Conservation (phyloP, 1,284 basidiomycete species). For the Ustilago bromivora region DNA sequence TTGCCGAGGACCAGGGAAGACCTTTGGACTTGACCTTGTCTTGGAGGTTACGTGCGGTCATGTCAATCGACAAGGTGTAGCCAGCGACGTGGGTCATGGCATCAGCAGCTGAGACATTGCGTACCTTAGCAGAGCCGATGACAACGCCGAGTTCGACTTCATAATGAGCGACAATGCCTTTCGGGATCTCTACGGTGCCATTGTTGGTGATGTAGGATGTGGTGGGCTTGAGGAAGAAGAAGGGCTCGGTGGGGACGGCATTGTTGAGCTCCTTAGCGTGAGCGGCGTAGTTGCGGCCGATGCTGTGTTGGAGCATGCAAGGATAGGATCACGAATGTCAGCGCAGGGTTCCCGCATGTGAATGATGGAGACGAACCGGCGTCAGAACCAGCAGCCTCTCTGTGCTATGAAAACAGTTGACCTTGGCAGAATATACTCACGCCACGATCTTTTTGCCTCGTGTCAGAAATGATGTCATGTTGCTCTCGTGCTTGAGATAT, state of each 20-base stretch:
- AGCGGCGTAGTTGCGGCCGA: slow-evolving; percentile 74
- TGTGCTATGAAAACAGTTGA: background rate
- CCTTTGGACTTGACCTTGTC: slow-evolving; percentile 91
- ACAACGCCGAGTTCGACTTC: slow-evolving; percentile 99
- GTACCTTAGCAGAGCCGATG: slow-evolving; percentile 81
- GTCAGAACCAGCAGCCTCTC: background rate
- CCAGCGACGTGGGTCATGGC: slow-evolving; percentile 87
- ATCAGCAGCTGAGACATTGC: slow-evolving; percentile 80
- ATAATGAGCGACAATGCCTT: slow-evolving; percentile 85
- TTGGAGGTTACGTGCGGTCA: slow-evolving; percentile 96
- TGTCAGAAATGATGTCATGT: slow-evolving; percentile 44
- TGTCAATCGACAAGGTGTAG: slow-evolving; percentile 92
- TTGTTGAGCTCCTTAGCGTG: slow-evolving; percentile 94
- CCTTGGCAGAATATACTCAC: slow-evolving; percentile 22
- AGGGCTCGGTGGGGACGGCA: slow-evolving; percentile 89
- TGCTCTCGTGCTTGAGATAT: background rate
- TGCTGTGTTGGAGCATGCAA: slow-evolving; percentile 44
- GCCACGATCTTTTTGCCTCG: slow-evolving; percentile 55
- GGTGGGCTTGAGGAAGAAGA: slow-evolving; percentile 98
- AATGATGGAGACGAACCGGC: background rate
- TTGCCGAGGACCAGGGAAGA: slow-evolving; percentile 91
- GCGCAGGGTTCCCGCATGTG: too few relatives aligned
- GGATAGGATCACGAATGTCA: background rate
- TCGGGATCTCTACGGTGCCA: slow-evolving; percentile 85
- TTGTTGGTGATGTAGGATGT: slow-evolving; percentile 83